These are phyloP conservation scores for Porphyra umbilicalis DNA, from an alignment of 31 red algal species.

Conservation along the genomic window DNA sequence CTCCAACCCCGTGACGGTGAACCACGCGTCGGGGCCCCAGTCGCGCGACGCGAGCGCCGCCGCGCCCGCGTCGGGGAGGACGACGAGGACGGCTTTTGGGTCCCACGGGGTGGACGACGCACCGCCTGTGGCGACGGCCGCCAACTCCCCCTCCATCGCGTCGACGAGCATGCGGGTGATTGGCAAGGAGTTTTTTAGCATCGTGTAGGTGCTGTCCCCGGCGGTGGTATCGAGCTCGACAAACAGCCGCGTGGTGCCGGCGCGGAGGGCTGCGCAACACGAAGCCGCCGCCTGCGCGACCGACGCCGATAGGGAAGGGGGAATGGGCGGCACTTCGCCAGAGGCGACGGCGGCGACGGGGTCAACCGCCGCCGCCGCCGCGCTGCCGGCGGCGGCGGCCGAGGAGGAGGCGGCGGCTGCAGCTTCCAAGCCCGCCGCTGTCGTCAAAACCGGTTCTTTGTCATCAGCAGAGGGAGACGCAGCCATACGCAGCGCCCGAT, in stretches of 20 bases:
- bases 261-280: not conserved
- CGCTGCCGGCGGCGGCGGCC: not conserved
- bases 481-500: no score
- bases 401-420: not conserved
- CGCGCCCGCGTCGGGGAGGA: slow-evolving; percentile 64
- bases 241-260: slow-evolving; percentile 23
- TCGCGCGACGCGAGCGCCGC: slow-evolving; percentile 67
- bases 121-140: not conserved
- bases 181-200: slow-evolving; percentile 53
- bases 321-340: slow-evolving; percentile 15
- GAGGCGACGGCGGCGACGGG: not conserved
- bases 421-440: not conserved
- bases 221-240: slow-evolving; percentile 55
- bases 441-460: no score
- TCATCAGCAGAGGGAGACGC: no score
- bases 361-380: not conserved
- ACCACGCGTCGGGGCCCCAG: slow-evolving; percentile 8
- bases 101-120: not conserved
- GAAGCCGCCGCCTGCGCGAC: slow-evolving; percentile 3
- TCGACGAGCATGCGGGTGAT: slow-evolving; percentile 20
- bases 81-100: not conserved
- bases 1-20: not conserved
- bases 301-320: slow-evolving; percentile 14
- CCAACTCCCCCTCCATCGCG: not conserved
- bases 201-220: slow-evolving; percentile 69